Evolutionary conservation across 768 basidiomycete genomes (phyloP).

Genomic region (Pisolithus microcarpus): DNA sequence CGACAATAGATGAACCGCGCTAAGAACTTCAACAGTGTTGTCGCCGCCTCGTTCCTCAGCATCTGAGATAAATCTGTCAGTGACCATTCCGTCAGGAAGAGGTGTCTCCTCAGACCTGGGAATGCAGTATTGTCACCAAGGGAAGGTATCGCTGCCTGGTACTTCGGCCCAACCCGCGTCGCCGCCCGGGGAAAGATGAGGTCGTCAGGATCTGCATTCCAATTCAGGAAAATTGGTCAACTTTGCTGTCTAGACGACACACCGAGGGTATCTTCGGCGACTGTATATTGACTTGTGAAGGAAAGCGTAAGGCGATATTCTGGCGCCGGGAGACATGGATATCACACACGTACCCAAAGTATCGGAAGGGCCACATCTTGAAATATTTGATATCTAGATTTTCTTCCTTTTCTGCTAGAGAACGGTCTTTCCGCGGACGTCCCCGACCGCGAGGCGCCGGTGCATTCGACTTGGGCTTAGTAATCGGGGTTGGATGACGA

Average conservation of each 20-base stretch:
- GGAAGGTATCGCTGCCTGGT: conserved; percentile 57
- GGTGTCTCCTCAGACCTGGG: conserved; percentile 27
- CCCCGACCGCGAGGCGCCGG: conserved; percentile 68
- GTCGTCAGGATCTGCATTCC: conserved; percentile 80
- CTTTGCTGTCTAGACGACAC: conserved; percentile 19
- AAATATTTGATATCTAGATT: conserved; percentile 74
- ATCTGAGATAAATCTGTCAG: conserved; percentile 9
- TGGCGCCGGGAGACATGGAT: background rate
- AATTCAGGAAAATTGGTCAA: conserved; percentile 18
- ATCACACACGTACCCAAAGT: conserved; percentile 74
- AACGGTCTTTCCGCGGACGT: conserved; percentile 69
- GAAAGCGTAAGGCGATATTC: conserved; percentile 8
- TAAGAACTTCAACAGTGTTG: conserved; percentile 65
- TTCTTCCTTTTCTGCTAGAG: conserved; percentile 69
- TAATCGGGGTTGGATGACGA: conserved; percentile 48
- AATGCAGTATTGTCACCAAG: conserved; percentile 28
- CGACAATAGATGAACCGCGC: conserved; percentile 56
- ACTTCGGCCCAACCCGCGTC: conserved; percentile 85
- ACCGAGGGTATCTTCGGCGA: conserved; percentile 90
- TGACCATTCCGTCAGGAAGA: background rate
- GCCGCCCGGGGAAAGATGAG: conserved; percentile 92
- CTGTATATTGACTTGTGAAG: conserved; percentile 66
- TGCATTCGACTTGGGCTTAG: conserved; percentile 61
- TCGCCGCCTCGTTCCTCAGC: conserved; percentile 61
- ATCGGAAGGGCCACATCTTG: conserved; percentile 92